Evolutionary conservation across 192 early-diverging fungal genomes (phyloP), one percentile per base, ranked within the genome.

Genomic region (Dispira parvispora): DNA sequence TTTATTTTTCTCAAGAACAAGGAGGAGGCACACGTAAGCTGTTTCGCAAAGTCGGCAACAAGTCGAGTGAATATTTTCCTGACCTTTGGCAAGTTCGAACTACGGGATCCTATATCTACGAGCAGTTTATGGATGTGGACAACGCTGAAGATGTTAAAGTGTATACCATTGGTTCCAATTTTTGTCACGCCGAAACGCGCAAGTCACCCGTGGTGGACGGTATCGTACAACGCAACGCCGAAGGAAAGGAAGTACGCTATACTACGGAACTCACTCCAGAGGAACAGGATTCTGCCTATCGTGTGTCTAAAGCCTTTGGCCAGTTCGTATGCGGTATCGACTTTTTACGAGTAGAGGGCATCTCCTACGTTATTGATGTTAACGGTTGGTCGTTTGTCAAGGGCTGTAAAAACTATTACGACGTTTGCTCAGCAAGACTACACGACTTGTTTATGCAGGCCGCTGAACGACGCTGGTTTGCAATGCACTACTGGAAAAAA

Each of bases 351-450:
- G 85, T 87, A 12, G 74, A 75, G 45, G 90, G 89, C 21, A 71
- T 66, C 45, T 91, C 90, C 11, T 88, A 86, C 71, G 92, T 98
- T 3, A 96, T 98, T 68, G 95, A 98, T 71, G 93, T 98, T 63
- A 98, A 98, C 62, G 95, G 95, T 16, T 98, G 95, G 95, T 90
- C 88, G 49, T 98, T 98, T 76, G 95, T 98, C 62, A 98, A 98
- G 71, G 93, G 93, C 54, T 93, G 88, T 67, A 82, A 86, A 45
- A 79, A 88, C 32, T 98, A 98, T 69, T 96, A 96, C 68, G 88
- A 88, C 66, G 82, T 84, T 43, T 91, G 89, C 49, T 83, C 91
- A 20, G 64, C 62, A 8, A 84, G 88, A 32, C 74, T 98, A 21
- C 79, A 86, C 46, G 76, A 80, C 5, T 72, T 86, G n/a, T 95